Percentiles rank a stretch among this genome's conserved stretches.
phyloP scores from a whole-genome alignment of 306 rosid genomes.

The Quercus parvula region DNA sequence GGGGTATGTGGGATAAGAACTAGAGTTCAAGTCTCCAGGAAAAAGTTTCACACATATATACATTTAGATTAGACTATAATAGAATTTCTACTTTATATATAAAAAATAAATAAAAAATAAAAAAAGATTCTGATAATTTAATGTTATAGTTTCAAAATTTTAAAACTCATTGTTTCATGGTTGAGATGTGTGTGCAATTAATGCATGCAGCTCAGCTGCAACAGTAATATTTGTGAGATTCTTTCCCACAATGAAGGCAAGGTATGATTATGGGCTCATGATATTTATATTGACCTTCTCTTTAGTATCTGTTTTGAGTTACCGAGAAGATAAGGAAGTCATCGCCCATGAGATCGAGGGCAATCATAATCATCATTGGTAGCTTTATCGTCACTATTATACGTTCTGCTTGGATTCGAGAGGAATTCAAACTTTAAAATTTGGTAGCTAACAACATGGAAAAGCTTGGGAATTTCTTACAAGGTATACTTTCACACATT shows the following conservation, averaged over 20 bases:
- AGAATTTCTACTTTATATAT: too few species aligned
- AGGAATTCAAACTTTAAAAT: constrained; percentile 36
- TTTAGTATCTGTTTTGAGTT: constrained; percentile 40
- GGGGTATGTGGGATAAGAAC: too few species aligned
- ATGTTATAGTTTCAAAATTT: background rate
- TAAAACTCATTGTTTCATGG: background rate
- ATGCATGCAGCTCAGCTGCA: constrained; percentile 23
- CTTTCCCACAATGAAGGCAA: constrained; percentile 39
- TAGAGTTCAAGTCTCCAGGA: too few species aligned
- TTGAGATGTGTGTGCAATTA: too few species aligned
- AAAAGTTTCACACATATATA: too few species aligned
- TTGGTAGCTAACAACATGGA: constrained; percentile 30
- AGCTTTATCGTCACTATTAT: constrained; percentile 21
- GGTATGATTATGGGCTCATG: constrained; percentile 52
- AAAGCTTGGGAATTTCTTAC: constrained; percentile 24
- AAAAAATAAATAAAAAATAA: too few species aligned
- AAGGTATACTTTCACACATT: too few species aligned
- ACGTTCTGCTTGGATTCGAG: constrained; percentile 47
- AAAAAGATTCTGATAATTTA: too few species aligned
- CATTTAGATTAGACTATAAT: too few species aligned
- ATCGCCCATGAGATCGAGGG: constrained; percentile 28
- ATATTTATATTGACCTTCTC: constrained; percentile 49
- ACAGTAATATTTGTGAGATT: constrained; percentile 43
- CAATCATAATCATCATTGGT: constrained; percentile 34
- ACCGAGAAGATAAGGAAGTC: constrained; percentile 20